Base-by-base conservation (phyloP, 2,329 filamentous ascomycete genomes). In the Xylaria hypoxylon region DNA sequence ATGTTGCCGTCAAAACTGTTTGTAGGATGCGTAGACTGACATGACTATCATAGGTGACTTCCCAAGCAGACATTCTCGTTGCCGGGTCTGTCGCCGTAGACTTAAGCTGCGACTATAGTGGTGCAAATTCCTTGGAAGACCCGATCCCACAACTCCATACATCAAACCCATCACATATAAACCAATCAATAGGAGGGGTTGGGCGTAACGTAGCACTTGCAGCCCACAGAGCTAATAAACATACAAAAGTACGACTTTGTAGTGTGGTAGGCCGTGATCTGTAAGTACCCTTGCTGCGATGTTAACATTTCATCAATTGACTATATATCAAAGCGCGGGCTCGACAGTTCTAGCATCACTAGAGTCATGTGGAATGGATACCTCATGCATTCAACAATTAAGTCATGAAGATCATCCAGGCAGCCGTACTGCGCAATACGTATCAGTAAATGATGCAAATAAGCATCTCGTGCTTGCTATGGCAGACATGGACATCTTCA, bases 401-500 rank as follows among this genome's bases (percentile, higher is more conserved):
- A 79, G 80, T 15, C 80, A 79, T 17, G 78, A 84, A 48, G 81
- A 82, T 66, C 80, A 78, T 24, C 83, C 83, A 2, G 84, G 85
- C 1, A 85, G 84, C 35, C 86, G 92, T 62, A 98, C 95, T 1
- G 93, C 94, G 0, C 94, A 97, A 77, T 98, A 98, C 77, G 87
- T 98, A 2, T 92, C 95, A 17, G 84, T 98, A 70, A 99, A 98
- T 77, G 92, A 96, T 75, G 83, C 84, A 0, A 88, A 90, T 66
- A 96, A 94, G 78, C 91, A 94, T 69, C 87, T 99, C 2, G 85
- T 94, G n/a, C 80, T 97, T 69, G 95, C 94, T 51, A 97, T 97
- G 93, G 94, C 95, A 4, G 96, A 98, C 76, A 97, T 98, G 94
- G 87, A 85, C 62, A 95, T 97, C 72, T 87, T 97, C 53, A 85